phyloP scores from a whole-genome alignment of 495 filamentous ascomycete genomes.

The Neurospora intermedia region DNA sequence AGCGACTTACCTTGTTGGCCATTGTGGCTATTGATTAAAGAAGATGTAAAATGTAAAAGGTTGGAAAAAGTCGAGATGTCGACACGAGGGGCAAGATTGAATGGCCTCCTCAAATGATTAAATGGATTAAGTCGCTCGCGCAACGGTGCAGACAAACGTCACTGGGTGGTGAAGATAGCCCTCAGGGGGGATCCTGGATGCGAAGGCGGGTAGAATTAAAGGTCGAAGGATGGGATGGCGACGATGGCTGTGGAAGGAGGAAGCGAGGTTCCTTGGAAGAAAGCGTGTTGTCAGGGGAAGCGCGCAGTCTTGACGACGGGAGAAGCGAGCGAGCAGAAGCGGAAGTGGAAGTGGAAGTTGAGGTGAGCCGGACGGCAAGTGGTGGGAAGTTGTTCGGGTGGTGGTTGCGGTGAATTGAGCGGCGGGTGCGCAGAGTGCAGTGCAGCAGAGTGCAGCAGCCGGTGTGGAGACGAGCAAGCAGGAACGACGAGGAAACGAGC shows the following conservation, averaged over 20 bases:
- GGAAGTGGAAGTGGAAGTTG: background rate
- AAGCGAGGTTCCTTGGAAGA: background rate
- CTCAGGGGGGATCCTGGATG: background rate
- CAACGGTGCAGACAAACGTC: background rate
- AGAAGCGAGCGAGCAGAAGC: background rate
- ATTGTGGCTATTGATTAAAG: background rate
- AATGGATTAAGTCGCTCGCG: background rate
- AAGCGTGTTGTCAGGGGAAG: background rate
- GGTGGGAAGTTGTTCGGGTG: background rate
- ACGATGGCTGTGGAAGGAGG: background rate
- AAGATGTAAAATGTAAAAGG: background rate
- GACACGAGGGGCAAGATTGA: background rate
- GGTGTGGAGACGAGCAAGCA: background rate
- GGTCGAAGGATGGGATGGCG: background rate
- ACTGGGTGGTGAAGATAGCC: background rate
- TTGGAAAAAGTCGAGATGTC: background rate
- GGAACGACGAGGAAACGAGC: background rate
- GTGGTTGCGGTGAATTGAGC: background rate
- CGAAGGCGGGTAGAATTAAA: background rate
- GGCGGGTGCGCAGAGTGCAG: background rate
- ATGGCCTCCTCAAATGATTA: background rate
- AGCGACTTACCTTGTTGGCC: background rate
- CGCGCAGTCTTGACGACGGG: background rate
- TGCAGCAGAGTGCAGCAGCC: background rate
- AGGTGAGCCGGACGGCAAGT: background rate